Base-by-base conservation (phyloP, 1,284 basidiomycete species). In the Pseudozyma flocculosa region DNA sequence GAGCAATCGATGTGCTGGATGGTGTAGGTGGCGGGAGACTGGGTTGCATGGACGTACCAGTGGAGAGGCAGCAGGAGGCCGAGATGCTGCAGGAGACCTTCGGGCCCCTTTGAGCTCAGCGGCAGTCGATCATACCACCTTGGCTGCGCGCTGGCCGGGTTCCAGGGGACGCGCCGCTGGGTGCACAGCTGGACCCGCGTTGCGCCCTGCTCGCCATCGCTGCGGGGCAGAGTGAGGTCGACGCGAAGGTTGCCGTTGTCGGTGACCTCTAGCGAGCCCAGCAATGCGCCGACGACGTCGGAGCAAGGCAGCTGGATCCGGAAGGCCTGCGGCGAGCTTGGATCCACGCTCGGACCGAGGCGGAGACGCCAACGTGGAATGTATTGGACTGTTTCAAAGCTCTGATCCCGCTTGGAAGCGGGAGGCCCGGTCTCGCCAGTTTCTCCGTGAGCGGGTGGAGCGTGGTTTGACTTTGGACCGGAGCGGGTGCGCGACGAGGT, bases 41-140 rank as follows among this genome's bases (percentile, higher is more conserved):
- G 32, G 2, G 56, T 43, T 0, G 61, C 45, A 19, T 64, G 61
- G 7, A 64, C 61, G 30, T 64, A 64, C 61, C 61, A 64, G 39
- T 64, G 61, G 18, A 64, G 39, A 1, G 61, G 61, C 0, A 64
- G 36, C 1, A 51, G 2, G 3, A 40, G 15, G 2, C 61, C 61
- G 13, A 64, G 48, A 22, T 64, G 61, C 36, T 64, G 61, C 15
- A 64, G 43, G 40, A 34, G 47, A 4, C 53, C 49, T 38, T 64
- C 61, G 4, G 61, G 61, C 1, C 61, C 61, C 4, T 39, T 39
- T 0, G 18, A 48, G 1, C 57, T 57, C 34, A 60, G 43, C 21
- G 53, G 48, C 17, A 48, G 41, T 7, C 29, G 29, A 7, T 29
- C 29, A 13, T 29, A 29, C 29, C 29, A 29, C 29, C 7, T 7